Evolutionary conservation across 2,329 filamentous ascomycete species (phyloP), one percentile per base, ranked within the genome.

Genomic region (Fusarium kyushuense): DNA sequence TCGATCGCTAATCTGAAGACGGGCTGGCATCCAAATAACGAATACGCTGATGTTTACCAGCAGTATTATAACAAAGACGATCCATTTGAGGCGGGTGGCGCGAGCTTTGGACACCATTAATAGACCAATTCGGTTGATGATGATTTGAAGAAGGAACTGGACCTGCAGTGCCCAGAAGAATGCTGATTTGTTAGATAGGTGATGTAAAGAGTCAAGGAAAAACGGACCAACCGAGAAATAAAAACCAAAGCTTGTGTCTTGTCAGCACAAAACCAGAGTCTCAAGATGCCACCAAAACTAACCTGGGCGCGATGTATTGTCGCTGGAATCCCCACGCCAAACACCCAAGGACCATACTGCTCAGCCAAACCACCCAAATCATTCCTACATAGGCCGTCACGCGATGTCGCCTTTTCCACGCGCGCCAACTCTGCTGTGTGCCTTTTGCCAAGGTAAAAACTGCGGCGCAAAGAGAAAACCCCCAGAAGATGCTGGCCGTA

Each of bases 21-120:
- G 82, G 0, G 84, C 80, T 0, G 85, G 85, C 19, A 87, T 82
- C 85, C 85, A 87, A 17, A 87, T 86, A 56, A 76, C 78, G 46
- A 84, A 86, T 3, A 87, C 84, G 3, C 80, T 81, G 23, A 87
- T 81, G 47, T 87, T 87, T 57, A 87, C 78, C 3, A 77, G 58
- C 3, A 80, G 77, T 56, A 87, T 84, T n/a, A 85, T 32, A 2
- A 75, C 45, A 0, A 84, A 79, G 6, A 83, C 80, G 1, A 76
- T 70, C 74, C 82, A 82, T 65, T 85, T 85, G 11, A 87, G 74
- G 9, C 64, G 74, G 1, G 60, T 43, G 2, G 79, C 78, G 13
- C 76, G 79, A 0, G 17, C 6, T 66, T 74, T 2, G 76, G 78
- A 36, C 1, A 79, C 76, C 27, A 84, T 76, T 8, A 87, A 76